These are phyloP conservation scores for Cardiospermum halicacabum DNA, from an alignment of 345 rosid genomes.

Conservation along the genomic window DNA sequence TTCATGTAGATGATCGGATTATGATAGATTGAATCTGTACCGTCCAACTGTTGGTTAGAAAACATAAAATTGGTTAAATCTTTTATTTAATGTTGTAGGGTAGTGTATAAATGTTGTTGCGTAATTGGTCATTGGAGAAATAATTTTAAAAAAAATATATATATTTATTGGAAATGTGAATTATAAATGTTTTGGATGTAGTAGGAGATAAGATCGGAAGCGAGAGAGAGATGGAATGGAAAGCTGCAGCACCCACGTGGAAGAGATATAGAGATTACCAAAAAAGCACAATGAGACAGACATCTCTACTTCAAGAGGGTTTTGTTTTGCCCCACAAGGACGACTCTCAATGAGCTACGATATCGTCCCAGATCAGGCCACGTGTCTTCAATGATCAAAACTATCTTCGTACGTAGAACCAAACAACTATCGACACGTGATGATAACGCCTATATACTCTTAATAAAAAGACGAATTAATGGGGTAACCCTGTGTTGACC, in stretches of 20 bases:
- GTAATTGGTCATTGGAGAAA: neutral
- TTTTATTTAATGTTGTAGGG: neutral
- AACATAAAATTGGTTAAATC: neutral
- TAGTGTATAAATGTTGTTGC: neutral
- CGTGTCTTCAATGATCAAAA: conserved; percentile 17
- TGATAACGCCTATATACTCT: neutral
- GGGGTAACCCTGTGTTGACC: conserved; percentile 14
- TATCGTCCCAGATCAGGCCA: neutral
- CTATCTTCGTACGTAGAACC: conserved; percentile 19
- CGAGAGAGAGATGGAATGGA: neutral
- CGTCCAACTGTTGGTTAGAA: conserved; percentile 10
- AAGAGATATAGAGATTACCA: neutral
- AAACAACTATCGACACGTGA: conserved; percentile 21
- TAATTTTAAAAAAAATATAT: neutral
- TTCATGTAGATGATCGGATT: neutral
- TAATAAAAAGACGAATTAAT: conserved; percentile 11
- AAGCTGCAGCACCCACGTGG: conserved; percentile 25
- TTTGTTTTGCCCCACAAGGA: conserved; percentile 26
- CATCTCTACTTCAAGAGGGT: neutral
- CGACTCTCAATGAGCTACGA: conserved; percentile 23
- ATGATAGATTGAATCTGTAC: neutral
- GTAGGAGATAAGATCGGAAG: conserved; percentile 9
- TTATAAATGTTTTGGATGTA: neutral
- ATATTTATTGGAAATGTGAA: too few relatives aligned
- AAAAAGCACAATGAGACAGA: conserved; percentile 20